phyloP scores from a whole-genome alignment of 2,329 filamentous ascomycete genomes.

The Graphiopsis chlorocephala region DNA sequence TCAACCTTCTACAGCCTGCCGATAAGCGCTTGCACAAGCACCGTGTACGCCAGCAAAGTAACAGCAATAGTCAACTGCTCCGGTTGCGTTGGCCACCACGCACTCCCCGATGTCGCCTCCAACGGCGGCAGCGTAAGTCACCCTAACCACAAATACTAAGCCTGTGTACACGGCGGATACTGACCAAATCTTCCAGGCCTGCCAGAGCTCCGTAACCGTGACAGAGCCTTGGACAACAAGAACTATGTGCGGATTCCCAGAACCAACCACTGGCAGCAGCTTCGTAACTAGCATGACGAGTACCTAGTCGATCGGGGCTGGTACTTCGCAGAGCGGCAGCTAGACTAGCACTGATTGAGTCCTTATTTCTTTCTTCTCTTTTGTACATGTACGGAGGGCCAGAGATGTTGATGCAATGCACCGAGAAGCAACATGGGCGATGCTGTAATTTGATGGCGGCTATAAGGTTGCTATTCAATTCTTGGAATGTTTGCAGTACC shows the following conservation, averaged over 20 bases:
- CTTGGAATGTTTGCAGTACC: not conserved
- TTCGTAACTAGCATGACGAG: not conserved
- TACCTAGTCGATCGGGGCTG: not conserved
- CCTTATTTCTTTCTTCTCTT: not conserved
- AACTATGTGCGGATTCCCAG: not conserved
- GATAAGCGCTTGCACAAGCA: not conserved
- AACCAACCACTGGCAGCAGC: not conserved
- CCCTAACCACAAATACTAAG: not conserved
- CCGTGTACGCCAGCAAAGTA: not conserved
- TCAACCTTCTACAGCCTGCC: not conserved
- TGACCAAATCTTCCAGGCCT: not conserved
- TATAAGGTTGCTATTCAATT: too few relatives aligned
- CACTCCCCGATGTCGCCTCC: not conserved
- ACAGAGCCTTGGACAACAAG: not conserved
- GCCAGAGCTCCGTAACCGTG: not conserved
- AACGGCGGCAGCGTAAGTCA: not conserved
- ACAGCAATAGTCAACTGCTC: not conserved
- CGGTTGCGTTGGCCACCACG: not conserved
- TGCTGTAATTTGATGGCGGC: not conserved
- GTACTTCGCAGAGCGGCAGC: not conserved
- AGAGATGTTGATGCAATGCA: not conserved
- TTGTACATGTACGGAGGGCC: not conserved
- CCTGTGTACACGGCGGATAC: not conserved
- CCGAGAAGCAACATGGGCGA: not conserved
- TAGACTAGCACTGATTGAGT: not conserved